phyloP scores from a whole-genome alignment of 2,329 filamentous ascomycete species.

The Diaporthe vexans region DNA sequence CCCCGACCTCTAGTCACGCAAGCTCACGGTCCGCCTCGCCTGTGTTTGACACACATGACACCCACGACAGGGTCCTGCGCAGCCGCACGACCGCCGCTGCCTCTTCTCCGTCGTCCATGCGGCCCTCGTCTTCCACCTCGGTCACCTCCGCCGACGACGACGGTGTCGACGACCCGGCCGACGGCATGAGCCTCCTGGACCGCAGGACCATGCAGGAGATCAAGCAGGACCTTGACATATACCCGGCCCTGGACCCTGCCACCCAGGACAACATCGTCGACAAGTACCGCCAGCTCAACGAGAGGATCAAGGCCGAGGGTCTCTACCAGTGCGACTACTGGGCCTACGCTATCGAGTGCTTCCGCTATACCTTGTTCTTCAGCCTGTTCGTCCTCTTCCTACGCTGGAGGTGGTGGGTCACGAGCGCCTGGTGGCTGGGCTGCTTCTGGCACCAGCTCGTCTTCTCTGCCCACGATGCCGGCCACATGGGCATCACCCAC shows the following conservation, averaged over 20 bases:
- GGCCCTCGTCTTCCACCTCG: conserved; percentile 70
- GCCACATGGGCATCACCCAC: conserved; percentile 98
- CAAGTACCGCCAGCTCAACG: conserved; percentile 85
- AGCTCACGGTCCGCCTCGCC: conserved; percentile 63
- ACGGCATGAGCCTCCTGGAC: conserved; percentile 78
- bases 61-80: conserved; percentile 49
- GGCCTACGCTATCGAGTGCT: conserved; percentile 81
- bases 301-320: conserved; percentile 79
- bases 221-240: conserved; percentile 81
- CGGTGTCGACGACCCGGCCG: conserved; percentile 52
- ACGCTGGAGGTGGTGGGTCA: conserved; percentile 73
- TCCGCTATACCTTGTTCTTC: conserved; percentile 80
- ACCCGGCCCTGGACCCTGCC: conserved; percentile 80
- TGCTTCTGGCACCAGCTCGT: conserved; percentile 94
- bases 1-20: conserved; percentile 42
- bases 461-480: conserved; percentile 94
- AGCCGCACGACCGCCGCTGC: conserved; percentile 52
- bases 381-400: conserved; percentile 73
- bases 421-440: conserved; percentile 82
- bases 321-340: conserved; percentile 89
- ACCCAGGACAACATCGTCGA: conserved; percentile 82
- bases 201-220: conserved; percentile 81
- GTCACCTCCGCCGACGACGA: conserved; percentile 65
- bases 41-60: conserved; percentile 61
- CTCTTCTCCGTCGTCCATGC: conserved; percentile 37